phyloP scores from a whole-genome alignment of 345 rosid genomes.

The Aquilaria yunnanensis region DNA sequence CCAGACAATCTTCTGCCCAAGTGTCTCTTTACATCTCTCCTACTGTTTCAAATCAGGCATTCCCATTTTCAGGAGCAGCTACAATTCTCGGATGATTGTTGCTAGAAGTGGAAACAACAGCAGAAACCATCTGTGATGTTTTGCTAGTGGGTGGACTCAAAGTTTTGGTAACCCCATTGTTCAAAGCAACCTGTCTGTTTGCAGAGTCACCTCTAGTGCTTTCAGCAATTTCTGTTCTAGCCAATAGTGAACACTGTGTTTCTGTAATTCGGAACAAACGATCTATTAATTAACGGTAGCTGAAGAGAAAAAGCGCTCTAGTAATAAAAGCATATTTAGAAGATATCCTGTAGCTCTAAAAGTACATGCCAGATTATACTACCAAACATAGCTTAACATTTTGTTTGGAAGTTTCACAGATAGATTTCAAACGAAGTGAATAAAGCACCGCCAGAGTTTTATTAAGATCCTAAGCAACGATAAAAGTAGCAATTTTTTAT shows the following conservation, averaged over 20 bases:
- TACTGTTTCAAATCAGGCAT: constrained; percentile 31
- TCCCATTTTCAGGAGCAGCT: constrained; percentile 35
- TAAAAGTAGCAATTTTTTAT: too few species aligned
- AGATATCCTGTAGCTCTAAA: too few species aligned
- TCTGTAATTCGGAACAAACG: constrained; percentile 39
- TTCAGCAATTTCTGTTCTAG: constrained; percentile 46
- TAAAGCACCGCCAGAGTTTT: too few species aligned
- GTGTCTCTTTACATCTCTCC: constrained; percentile 13
- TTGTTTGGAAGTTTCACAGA: too few species aligned
- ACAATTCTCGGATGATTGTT: constrained; percentile 33
- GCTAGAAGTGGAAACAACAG: constrained; percentile 19
- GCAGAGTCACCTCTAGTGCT: constrained; percentile 39
- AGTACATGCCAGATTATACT: too few species aligned
- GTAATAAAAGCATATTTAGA: too few species aligned
- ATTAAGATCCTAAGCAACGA: too few species aligned
- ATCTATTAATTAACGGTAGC: constrained; percentile 11
- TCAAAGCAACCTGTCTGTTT: constrained; percentile 32
- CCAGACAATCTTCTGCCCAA: constrained; percentile 5
- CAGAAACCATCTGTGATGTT: constrained; percentile 24
- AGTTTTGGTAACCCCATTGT: constrained; percentile 41
- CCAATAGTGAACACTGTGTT: constrained; percentile 57
- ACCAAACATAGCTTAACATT: too few species aligned
- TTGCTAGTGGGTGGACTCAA: constrained; percentile 25
- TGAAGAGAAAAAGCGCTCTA: too few species aligned
- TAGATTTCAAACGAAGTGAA: too few species aligned